These are phyloP conservation scores for Colletotrichum abscissum DNA, from an alignment of 2,329 filamentous ascomycete species.

Conservation along the genomic window DNA sequence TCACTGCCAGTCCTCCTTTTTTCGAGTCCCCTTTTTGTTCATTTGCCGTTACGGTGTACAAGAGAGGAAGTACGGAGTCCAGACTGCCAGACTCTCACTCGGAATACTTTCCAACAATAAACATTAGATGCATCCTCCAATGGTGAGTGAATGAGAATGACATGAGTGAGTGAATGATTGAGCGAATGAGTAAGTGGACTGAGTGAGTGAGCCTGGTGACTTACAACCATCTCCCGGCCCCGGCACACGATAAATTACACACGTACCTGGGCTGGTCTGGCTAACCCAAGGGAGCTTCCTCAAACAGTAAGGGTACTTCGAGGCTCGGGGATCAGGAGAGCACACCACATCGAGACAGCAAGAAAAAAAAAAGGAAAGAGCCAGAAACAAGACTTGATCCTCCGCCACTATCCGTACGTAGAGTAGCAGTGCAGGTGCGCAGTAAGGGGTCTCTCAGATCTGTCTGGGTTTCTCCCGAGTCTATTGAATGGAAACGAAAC, in stretches of 20 bases:
- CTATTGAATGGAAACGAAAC: not conserved
- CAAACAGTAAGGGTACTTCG: not conserved
- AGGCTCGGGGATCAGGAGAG: not conserved
- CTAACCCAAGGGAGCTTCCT: not conserved
- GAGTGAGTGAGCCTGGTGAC: not conserved
- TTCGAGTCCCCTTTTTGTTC: not conserved
- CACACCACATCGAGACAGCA: not conserved
- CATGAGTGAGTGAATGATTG: not conserved
- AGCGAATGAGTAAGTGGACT: not conserved
- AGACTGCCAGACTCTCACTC: not conserved
- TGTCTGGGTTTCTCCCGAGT: slow-evolving; percentile 3
- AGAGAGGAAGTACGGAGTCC: too few relatives aligned
- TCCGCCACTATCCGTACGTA: not conserved
- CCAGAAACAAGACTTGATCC: not conserved
- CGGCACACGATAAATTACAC: not conserved
- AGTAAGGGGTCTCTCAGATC: not conserved
- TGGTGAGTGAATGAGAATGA: not conserved
- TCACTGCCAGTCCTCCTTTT: not conserved
- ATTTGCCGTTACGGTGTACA: not conserved
- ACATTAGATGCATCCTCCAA: not conserved
- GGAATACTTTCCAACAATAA: too few relatives aligned
- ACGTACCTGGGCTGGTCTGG: not conserved
- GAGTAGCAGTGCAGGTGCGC: not conserved
- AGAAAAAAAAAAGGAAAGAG: not conserved
- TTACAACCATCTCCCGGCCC: not conserved